Evolutionary conservation across 805 yeast genomes (phyloP).

Genomic region (Yarrowia osloensis): DNA sequence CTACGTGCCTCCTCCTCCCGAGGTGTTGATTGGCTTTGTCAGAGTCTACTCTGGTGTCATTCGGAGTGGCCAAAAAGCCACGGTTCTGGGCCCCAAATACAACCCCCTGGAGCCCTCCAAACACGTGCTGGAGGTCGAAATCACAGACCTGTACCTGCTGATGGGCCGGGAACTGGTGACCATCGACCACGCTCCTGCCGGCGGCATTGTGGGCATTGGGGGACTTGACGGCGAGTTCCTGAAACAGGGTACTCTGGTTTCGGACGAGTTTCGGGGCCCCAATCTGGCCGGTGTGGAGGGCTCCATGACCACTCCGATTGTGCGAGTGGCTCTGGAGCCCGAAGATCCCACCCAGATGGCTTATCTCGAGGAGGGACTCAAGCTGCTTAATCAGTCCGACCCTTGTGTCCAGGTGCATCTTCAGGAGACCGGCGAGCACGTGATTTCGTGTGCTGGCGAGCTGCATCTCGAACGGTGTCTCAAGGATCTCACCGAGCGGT

Average conservation of each 20-base stretch:
- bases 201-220: constrained; percentile 90
- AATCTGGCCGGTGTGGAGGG: constrained; percentile 74
- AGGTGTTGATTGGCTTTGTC: constrained; percentile 82
- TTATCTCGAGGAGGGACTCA: constrained; percentile 74
- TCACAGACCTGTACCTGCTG: constrained; percentile 71
- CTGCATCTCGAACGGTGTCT: constrained; percentile 92
- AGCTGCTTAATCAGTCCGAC: constrained; percentile 80
- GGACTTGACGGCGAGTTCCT: constrained; percentile 81
- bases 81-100: constrained; percentile 84
- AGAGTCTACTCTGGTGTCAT: constrained; percentile 87
- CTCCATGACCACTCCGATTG: constrained; percentile 63
- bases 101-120: constrained; percentile 64
- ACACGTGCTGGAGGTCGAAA: constrained; percentile 56
- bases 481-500: constrained; percentile 84
- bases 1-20: constrained; percentile 42
- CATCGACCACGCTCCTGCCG: constrained; percentile 83
- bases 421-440: constrained; percentile 90
- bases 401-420: constrained; percentile 89
- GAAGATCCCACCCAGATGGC: constrained; percentile 79
- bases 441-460: constrained; percentile 95
- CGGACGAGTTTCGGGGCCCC: constrained; percentile 60
- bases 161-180: constrained; percentile 92
- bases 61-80: constrained; percentile 68
- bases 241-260: constrained; percentile 81
- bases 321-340: constrained; percentile 95